phyloP scores from a whole-genome alignment of 2,329 filamentous ascomycete genomes.

The Fusarium devonianum region DNA sequence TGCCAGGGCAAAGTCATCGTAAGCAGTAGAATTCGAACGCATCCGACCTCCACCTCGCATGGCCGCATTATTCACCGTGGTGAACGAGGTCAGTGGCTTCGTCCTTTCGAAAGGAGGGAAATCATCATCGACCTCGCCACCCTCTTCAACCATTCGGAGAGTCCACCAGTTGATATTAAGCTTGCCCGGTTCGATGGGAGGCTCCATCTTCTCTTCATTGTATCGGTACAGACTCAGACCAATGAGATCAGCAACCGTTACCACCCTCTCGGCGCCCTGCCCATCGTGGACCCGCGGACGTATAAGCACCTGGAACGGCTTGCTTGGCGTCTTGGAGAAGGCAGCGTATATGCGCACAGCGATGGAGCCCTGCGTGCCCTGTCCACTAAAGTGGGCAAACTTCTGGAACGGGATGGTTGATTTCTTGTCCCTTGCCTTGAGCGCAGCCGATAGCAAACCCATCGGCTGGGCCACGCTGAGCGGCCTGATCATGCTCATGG shows the following conservation, averaged over 20 bases:
- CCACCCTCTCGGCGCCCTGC: slow-evolving; percentile 65
- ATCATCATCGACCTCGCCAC: slow-evolving; percentile 84
- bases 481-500: slow-evolving; percentile 68
- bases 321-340: slow-evolving; percentile 69
- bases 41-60: slow-evolving; percentile 66
- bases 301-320: slow-evolving; percentile 75
- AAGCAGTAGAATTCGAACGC: slow-evolving; percentile 76
- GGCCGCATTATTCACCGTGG: slow-evolving; percentile 82
- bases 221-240: slow-evolving; percentile 81
- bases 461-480: slow-evolving; percentile 73
- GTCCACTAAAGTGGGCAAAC: slow-evolving; percentile 78
- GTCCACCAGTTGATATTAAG: slow-evolving; percentile 84
- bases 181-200: slow-evolving; percentile 68
- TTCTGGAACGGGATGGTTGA: slow-evolving; percentile 76
- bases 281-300: slow-evolving; percentile 73
- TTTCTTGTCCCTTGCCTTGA: slow-evolving; percentile 75
- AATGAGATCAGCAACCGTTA: slow-evolving; percentile 82
- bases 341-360: slow-evolving; percentile 80
- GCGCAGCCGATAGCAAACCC: slow-evolving; percentile 73
- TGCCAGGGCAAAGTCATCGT: slow-evolving; percentile 83
- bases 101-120: slow-evolving; percentile 80
- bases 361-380: slow-evolving; percentile 79
- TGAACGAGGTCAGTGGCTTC: slow-evolving; percentile 78
- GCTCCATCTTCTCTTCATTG: slow-evolving; percentile 76
- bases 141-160: slow-evolving; percentile 82